Evolutionary conservation across 164 flowering plant genomes (phyloP).

Genomic region (Magnolia sinica): DNA sequence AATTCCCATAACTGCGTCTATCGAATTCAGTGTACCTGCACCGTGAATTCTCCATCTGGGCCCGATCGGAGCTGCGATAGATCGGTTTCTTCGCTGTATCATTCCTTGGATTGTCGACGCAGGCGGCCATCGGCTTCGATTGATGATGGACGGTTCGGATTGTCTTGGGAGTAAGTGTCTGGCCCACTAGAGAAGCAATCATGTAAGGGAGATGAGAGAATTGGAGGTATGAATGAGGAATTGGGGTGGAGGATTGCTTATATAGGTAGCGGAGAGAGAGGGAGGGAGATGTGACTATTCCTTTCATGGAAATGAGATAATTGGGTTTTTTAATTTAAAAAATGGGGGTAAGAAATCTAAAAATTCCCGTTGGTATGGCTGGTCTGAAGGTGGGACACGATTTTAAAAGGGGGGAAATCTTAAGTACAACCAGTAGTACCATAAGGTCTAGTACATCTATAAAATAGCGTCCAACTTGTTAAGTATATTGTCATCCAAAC

Average conservation of each 20-base stretch:
- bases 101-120: constrained; percentile 16
- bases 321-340: background rate
- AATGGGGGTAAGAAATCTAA: background rate
- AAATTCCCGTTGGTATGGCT: background rate
- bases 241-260: background rate
- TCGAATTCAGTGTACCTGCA: constrained; percentile 11
- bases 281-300: background rate
- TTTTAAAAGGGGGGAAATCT: background rate
- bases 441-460: no score
- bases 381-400: constrained; percentile 5
- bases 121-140: constrained; percentile 21
- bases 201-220: constrained; percentile 1
- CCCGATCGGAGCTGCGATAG: background rate
- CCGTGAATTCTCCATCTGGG: constrained; percentile 2
- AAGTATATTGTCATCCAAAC: no score
- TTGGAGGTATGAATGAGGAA: background rate
- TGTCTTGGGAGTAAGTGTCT: background rate
- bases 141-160: background rate
- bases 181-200: constrained; percentile 4
- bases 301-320: background rate
- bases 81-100: background rate
- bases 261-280: background rate
- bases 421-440: no score
- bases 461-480: no score
- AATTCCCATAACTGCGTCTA: constrained; percentile 5